Conservation (phyloP, 1,284 basidiomycete species). For the Ustilago hordei region DNA sequence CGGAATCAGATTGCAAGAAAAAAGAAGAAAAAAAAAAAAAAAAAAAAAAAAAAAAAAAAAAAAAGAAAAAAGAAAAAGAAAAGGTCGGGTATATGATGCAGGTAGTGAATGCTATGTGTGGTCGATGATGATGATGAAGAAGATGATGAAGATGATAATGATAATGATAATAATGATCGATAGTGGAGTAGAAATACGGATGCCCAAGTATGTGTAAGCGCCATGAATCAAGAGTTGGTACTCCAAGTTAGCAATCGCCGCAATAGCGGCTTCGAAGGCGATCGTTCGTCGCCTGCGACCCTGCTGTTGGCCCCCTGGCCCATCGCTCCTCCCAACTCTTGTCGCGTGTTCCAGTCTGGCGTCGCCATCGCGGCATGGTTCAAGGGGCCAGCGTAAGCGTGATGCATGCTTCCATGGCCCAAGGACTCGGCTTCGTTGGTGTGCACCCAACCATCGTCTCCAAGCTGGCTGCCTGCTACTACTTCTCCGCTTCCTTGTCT, state of each 20-base stretch:
- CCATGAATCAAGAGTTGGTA: constrained; percentile 8
- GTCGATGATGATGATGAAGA: no score
- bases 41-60: not conserved
- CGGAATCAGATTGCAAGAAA: not conserved
- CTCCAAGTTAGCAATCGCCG: constrained; percentile 41
- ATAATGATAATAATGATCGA: not conserved
- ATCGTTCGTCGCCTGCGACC: constrained; percentile 10
- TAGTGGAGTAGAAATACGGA: not conserved
- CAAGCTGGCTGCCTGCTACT: not conserved
- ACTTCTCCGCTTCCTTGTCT: constrained; percentile 1
- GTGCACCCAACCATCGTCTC: constrained; percentile 5
- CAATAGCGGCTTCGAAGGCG: constrained; percentile 34
- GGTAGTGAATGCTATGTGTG: not conserved
- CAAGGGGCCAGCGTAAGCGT: not conserved
- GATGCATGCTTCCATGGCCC: not conserved
- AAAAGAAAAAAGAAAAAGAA: no score
- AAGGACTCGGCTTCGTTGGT: not conserved
- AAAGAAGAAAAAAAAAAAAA: not conserved
- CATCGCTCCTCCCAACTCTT: not conserved
- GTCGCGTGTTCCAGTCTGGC: constrained; percentile 5
- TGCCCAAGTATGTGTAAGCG: not conserved
- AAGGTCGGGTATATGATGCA: constrained; percentile 8
- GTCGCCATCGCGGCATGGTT: not conserved
- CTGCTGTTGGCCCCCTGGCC: constrained; percentile 16
- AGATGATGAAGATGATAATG: not conserved